phyloP scores from a whole-genome alignment of 768 basidiomycete species.

The Rhizopogon vinicolor region DNA sequence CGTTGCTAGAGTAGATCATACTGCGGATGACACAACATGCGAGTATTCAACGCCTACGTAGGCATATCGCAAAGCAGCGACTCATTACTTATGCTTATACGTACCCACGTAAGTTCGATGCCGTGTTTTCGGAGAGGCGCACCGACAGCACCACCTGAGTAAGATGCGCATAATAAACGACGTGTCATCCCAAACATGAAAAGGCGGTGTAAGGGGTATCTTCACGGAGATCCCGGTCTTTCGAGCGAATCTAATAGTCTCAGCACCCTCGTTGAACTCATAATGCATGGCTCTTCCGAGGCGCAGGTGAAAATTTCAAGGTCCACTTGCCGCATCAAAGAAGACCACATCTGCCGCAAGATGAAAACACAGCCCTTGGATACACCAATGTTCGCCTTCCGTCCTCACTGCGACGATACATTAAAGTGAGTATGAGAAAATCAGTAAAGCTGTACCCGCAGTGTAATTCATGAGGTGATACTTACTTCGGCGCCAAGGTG shows the following conservation, averaged over 20 bases:
- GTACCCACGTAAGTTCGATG: not conserved
- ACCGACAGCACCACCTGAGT: constrained; percentile 57
- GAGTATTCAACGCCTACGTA: not conserved
- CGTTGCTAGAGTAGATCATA: not conserved
- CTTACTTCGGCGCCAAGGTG: constrained; percentile 72
- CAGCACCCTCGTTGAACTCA: constrained; percentile 82
- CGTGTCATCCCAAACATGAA: constrained; percentile 5
- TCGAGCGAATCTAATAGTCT: constrained; percentile 62
- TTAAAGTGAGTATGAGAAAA: not conserved
- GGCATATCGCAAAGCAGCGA: not conserved
- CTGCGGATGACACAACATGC: not conserved
- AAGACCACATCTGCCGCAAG: constrained; percentile 66
- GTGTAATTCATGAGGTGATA: constrained; percentile 4
- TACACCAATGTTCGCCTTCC: constrained; percentile 22
- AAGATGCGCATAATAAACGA: constrained; percentile 9
- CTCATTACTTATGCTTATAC: not conserved
- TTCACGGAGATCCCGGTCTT: constrained; percentile 75
- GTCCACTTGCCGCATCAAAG: constrained; percentile 80
- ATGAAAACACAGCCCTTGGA: constrained; percentile 43
- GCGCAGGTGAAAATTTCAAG: constrained; percentile 77
- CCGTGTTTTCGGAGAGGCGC: not conserved
- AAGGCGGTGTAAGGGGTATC: constrained; percentile 31
- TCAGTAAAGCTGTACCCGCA: constrained; percentile 6
- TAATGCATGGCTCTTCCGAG: constrained; percentile 77
- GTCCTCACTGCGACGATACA: constrained; percentile 50